A percentile compares a stretch with the other conserved stretches of the same genome.
phyloP scores from a whole-genome alignment of 1,139 yeast genomes.

The Hansenula sp. region DNA sequence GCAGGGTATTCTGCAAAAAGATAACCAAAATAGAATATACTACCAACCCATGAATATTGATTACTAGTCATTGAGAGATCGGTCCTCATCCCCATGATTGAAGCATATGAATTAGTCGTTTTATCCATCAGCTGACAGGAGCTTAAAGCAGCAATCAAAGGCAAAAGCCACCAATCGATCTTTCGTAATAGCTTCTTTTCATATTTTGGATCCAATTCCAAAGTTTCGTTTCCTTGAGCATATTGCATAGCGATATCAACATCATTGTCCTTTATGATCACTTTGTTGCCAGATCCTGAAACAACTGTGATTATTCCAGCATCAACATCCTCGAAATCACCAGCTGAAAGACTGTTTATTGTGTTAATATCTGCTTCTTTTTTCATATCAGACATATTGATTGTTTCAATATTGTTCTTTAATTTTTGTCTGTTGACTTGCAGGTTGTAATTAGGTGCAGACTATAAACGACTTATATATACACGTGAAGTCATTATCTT shows the following conservation, averaged over 20 bases:
- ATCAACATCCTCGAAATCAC: constrained; percentile 7
- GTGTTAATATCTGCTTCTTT: not conserved
- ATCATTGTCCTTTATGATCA: constrained; percentile 13
- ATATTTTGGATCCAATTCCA: constrained; percentile 10
- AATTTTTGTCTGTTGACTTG: too few species aligned
- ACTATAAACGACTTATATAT: too few species aligned
- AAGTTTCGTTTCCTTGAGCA: constrained; percentile 12
- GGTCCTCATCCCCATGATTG: constrained; percentile 4
- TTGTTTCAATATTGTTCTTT: not conserved
- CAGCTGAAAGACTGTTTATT: constrained; percentile 1
- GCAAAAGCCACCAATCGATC: constrained; percentile 10
- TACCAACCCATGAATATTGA: constrained; percentile 38
- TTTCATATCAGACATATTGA: not conserved
- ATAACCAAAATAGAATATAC: constrained; percentile 47
- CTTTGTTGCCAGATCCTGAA: constrained; percentile 10
- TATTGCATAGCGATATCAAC: constrained; percentile 28
- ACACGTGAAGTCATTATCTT: too few species aligned
- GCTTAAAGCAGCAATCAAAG: constrained; percentile 16
- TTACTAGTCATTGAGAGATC: constrained; percentile 17
- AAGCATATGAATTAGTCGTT: constrained; percentile 11
- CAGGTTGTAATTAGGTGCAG: too few species aligned
- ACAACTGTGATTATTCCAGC: constrained; percentile 9
- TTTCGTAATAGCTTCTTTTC: constrained; percentile 9
- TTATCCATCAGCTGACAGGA: constrained; percentile 20
- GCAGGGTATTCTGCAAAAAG: constrained; percentile 40